phyloP scores from a whole-genome alignment of 2,329 filamentous ascomycete genomes.

The Hypoxylon sp. region DNA sequence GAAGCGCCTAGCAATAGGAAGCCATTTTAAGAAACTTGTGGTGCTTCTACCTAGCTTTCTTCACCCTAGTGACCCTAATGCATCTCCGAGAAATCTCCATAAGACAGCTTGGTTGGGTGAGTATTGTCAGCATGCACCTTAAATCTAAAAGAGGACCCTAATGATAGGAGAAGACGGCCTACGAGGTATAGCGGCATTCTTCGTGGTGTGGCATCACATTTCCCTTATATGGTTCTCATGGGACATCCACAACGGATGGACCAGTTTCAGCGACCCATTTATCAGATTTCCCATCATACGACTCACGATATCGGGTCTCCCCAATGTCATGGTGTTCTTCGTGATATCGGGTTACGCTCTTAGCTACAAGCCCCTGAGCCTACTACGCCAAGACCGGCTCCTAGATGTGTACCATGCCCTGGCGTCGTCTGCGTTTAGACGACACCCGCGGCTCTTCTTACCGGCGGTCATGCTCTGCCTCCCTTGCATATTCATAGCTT shows the following conservation, averaged over 20 bases:
- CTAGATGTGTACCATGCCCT: slow-evolving; percentile 46
- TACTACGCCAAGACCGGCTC: slow-evolving; percentile 45
- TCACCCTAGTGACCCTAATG: not conserved
- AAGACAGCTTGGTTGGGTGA: slow-evolving; percentile 53
- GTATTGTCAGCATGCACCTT: not conserved
- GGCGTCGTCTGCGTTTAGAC: slow-evolving; percentile 51
- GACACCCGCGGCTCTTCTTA: slow-evolving; percentile 51
- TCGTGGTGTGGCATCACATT: slow-evolving; percentile 67
- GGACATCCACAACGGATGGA: slow-evolving; percentile 52
- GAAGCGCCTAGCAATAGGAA: not conserved
- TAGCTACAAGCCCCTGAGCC: slow-evolving; percentile 56
- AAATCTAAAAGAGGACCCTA: too few relatives aligned
- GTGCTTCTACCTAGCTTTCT: slow-evolving; percentile 48
- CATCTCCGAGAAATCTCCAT: slow-evolving; percentile 33
- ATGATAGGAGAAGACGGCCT: too few relatives aligned
- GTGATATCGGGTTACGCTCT: slow-evolving; percentile 61
- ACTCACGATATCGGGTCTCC: slow-evolving; percentile 54
- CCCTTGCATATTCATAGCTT: slow-evolving; percentile 40
- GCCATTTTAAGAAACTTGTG: slow-evolving; percentile 25
- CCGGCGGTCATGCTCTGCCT: slow-evolving; percentile 46
- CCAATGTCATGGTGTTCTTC: slow-evolving; percentile 61
- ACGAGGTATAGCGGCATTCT: slow-evolving; percentile 68
- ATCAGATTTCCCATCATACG: slow-evolving; percentile 58
- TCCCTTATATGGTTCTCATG: slow-evolving; percentile 53
- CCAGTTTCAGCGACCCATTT: slow-evolving; percentile 37